These are phyloP conservation scores for Gnomoniopsis sp. DNA, from an alignment of 2,329 filamentous ascomycete genomes.

Conservation along the genomic window DNA sequence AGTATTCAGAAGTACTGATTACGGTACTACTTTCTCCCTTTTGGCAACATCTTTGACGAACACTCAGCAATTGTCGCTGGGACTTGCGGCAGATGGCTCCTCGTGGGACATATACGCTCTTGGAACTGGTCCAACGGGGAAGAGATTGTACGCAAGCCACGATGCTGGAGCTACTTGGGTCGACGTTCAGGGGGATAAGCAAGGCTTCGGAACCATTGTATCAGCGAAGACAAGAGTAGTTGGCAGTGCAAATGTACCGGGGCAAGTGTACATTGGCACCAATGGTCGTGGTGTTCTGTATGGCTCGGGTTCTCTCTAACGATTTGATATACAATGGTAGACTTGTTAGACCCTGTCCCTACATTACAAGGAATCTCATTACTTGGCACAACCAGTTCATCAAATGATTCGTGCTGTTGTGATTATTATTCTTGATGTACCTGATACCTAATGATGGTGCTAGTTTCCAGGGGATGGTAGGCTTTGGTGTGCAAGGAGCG, in stretches of 20 bases:
- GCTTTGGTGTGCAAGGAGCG: no score
- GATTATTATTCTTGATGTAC: no score
- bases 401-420: no score
- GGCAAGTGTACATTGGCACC: slow-evolving; percentile 46
- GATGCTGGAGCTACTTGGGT: slow-evolving; percentile 40
- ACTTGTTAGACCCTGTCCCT: no score
- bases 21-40: slow-evolving; percentile 42
- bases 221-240: slow-evolving; percentile 31
- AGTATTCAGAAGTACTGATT: slow-evolving; percentile 51
- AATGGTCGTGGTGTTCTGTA: slow-evolving; percentile 45
- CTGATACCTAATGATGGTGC: no score
- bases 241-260: slow-evolving; percentile 42
- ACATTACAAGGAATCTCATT: no score
- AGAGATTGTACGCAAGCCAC: slow-evolving; percentile 41
- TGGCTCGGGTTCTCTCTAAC: slow-evolving; percentile 19
- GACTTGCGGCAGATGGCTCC: slow-evolving; percentile 31
- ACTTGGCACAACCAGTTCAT: no score
- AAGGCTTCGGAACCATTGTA: slow-evolving; percentile 41
- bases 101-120: slow-evolving; percentile 46
- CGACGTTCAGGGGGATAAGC: slow-evolving; percentile 40
- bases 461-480: no score
- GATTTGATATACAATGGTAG: background rate
- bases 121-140: slow-evolving; percentile 37
- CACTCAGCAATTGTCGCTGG: slow-evolving; percentile 41
- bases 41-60: slow-evolving; percentile 32